phyloP scores from a whole-genome alignment of 306 rosid genomes.

The Potentilla sterilis region DNA sequence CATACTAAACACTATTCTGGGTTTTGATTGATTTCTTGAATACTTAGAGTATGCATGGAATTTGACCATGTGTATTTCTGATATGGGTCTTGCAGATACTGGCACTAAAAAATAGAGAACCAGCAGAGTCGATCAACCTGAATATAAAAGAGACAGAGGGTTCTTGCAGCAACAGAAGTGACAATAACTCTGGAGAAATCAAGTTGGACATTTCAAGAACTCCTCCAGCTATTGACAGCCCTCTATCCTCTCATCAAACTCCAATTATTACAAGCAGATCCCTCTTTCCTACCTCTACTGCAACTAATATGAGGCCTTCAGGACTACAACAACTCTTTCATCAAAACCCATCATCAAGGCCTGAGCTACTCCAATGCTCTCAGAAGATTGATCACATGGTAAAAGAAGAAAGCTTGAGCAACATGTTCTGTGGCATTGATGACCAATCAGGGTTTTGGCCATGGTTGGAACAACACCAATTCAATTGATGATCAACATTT shows the following conservation, averaged over 20 bases:
- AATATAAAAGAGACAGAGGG: constrained; percentile 96
- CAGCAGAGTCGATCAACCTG: constrained; percentile 91
- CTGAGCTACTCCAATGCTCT: constrained; percentile 50
- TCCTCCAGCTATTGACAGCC: constrained; percentile 78
- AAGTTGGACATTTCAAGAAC: constrained; percentile 89
- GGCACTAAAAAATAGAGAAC: constrained; percentile 90
- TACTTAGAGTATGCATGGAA: not conserved
- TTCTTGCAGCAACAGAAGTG: constrained; percentile 94
- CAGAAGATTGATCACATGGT: constrained; percentile 68
- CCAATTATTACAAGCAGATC: constrained; percentile 44
- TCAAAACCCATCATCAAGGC: constrained; percentile 70
- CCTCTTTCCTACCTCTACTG: constrained; percentile 53
- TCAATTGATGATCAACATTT: constrained; percentile 46
- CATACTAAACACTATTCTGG: not conserved
- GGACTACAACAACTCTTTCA: constrained; percentile 75
- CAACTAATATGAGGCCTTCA: constrained; percentile 48
- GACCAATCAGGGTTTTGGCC: constrained; percentile 98
- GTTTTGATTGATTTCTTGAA: not conserved
- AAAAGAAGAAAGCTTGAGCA: constrained; percentile 80
- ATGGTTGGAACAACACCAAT: constrained; percentile 95
- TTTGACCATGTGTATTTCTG: not conserved
- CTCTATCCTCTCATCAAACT: constrained; percentile 52
- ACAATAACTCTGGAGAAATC: constrained; percentile 80
- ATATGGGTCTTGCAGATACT: constrained; percentile 47
- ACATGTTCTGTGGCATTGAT: constrained; percentile 86